Base-by-base conservation (phyloP, 1,284 basidiomycete genomes). In the Puccinia novopanici region DNA sequence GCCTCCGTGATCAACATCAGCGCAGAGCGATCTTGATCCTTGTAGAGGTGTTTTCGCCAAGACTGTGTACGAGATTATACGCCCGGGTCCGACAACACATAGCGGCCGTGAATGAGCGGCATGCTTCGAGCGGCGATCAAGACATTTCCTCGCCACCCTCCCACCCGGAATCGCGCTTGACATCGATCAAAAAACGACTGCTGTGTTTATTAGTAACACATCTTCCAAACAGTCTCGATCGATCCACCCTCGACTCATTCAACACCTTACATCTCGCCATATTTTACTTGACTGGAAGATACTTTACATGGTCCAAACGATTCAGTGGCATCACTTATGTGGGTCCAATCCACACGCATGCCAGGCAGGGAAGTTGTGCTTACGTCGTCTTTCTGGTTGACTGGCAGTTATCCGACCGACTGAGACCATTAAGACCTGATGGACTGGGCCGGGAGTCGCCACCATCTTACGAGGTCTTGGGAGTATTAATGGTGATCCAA, bases 261-360 rank as follows among this genome's bases (percentile, higher is more conserved):
- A 82, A 84, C 15, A 83, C 85, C 9, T 83, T 86, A 0, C 86
- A 87, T 79, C 82, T 87, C 37, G 85, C 86, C 73, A 71, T 87
- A 34, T 87, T 87, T 79, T 87, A 87, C 82, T 81, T 87, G 27
- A 85, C 84, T 17, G 86, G 87, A 0, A 82, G 82, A 24, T 87
- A 87, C 82, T 87, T 87, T 75, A 82, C 81, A 57, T 72, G 85
- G 12, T 84, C 85, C 45, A 87, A 87, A 75, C 83, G 87, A 12
- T 37, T 85, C 37, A 80, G 83, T 8, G 83, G 85, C 0, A 84
- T 86, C 15, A 81, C 81, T 22, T 87, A 87, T 63, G 85, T 86
- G 27, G 50, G 78, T 67, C 34, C 37, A 24, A 55, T 37, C 24
- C 30, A 34, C 17, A 17, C 17, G 68, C 22, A 40, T 55, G 48